Base-by-base conservation (phyloP, 768 basidiomycete genomes). In the Phlebiopsis flavidoalba region DNA sequence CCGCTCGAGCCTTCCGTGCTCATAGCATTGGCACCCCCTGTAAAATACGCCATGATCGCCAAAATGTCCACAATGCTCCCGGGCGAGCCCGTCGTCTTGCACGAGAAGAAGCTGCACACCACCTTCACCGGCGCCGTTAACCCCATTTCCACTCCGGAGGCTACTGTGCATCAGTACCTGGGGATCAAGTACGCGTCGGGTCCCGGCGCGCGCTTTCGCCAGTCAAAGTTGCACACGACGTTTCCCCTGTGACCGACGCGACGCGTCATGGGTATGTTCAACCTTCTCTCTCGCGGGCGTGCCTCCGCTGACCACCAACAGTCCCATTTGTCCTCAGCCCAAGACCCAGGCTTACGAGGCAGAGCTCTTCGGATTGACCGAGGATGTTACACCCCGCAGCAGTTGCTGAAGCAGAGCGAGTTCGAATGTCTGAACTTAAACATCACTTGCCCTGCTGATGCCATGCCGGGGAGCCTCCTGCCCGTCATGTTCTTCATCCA, bases 401-500 rank as follows among this genome's bases (percentile, higher is more conserved):
- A 87, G 69, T 66, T 72, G 12, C 73, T 88, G 37, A 78, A 79
- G 63, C 85, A 88, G 54, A 80, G 89, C 69, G 90, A 92, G 71
- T 89, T 91, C 40, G 86, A 89, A 56, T 92, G 90, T 71, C 76
- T 91, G 22, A 92, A 91, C 69, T 71, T 92, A 61, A 91, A 89
- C 72, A 88, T 92, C 56, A 89, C 88, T n/a, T 81, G 83, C 59
- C 90, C 90, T 10, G 83, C 80, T 24, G 82, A 81, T 17, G 75
- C 85, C 19, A 76, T 72, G 3, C 66, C 79, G 3, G 74, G 75
- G 50, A 85, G 87, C 45, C 79, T 76, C 47, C 63, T 87, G 15
- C 90, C 90, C 6, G 89, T 92, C 64, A 90, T 92, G 89, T 71
- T 91, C 49, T 92, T 89, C 90, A 76, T 92, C n/a, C 90, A 92